phyloP scores from a whole-genome alignment of 306 rosid species.

The Parietaria judaica region DNA sequence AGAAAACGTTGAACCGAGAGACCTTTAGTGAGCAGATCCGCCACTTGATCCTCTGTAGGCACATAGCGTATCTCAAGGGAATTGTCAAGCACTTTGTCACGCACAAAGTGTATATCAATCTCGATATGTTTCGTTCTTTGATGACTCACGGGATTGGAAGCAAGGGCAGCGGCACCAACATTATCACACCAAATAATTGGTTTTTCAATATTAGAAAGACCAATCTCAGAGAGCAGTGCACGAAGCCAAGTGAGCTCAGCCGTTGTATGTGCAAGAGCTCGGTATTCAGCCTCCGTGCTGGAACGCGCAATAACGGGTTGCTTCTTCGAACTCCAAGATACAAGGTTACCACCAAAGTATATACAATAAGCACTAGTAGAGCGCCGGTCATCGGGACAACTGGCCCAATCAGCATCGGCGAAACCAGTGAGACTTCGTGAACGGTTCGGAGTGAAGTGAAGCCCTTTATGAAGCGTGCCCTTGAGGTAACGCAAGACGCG shows the following conservation, averaged over 20 bases:
- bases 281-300: not conserved
- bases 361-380: not conserved
- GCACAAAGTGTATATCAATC: not conserved
- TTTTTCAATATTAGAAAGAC: not conserved
- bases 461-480: not conserved
- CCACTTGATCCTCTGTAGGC: not conserved
- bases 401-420: not conserved
- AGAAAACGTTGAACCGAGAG: not conserved
- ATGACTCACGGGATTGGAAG: not conserved
- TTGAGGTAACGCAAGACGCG: not conserved
- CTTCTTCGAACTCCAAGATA: too few relatives aligned
- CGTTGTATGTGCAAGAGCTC: not conserved
- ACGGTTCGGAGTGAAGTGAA: not conserved
- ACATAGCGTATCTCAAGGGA: not conserved
- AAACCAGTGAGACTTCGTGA: not conserved
- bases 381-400: not conserved
- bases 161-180: not conserved
- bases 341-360: not conserved
- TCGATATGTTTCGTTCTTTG: not conserved
- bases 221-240: not conserved
- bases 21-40: not conserved
- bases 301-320: too few relatives aligned
- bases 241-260: not conserved
- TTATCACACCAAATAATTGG: not conserved
- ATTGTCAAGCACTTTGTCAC: not conserved